Conservation (phyloP, 371 early-diverging fungal genomes). For the Phascolomyces articulosus region DNA sequence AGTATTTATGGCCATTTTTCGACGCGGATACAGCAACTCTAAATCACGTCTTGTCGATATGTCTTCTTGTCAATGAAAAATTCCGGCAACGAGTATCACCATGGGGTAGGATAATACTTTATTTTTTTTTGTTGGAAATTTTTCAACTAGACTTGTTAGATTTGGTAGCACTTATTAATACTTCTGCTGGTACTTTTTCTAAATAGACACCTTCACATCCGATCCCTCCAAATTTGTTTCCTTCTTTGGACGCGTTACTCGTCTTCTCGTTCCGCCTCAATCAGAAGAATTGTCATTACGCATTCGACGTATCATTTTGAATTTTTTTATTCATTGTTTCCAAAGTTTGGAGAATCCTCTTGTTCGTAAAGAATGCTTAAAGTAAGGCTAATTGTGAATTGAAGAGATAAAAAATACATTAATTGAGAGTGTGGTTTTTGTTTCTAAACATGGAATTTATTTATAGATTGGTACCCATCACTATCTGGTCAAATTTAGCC, state of each 20-base stretch:
- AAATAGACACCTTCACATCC: conserved; percentile 50
- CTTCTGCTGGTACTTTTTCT: not conserved
- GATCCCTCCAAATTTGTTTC: conserved; percentile 58
- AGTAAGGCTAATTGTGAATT: conserved; percentile 23
- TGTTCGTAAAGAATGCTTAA: conserved; percentile 78
- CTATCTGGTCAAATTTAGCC: conserved; percentile 74
- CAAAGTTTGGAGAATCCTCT: conserved; percentile 77
- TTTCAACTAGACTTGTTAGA: too few relatives aligned
- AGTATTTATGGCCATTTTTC: conserved; percentile 85
- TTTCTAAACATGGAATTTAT: too few relatives aligned
- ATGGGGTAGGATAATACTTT: conserved; percentile 49
- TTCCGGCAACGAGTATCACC: conserved; percentile 64
- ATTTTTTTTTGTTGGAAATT: not conserved
- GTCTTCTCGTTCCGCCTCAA: conserved; percentile 33
- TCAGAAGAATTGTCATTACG: conserved; percentile 32
- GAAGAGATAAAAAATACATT: not conserved
- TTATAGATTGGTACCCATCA: conserved; percentile 66
- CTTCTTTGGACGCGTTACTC: conserved; percentile 61
- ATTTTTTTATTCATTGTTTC: conserved; percentile 79
- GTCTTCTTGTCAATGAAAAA: conserved; percentile 88
- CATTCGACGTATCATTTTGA: conserved; percentile 53
- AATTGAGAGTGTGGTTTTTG: too few relatives aligned
- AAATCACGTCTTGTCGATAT: conserved; percentile 75
- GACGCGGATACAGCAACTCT: conserved; percentile 44
- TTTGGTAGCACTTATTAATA: too few relatives aligned